Percentiles rank a stretch among this genome's conserved stretches.
Conservation (phyloP, 2,329 filamentous ascomycete genomes). For the Xylariaceae sp. region DNA sequence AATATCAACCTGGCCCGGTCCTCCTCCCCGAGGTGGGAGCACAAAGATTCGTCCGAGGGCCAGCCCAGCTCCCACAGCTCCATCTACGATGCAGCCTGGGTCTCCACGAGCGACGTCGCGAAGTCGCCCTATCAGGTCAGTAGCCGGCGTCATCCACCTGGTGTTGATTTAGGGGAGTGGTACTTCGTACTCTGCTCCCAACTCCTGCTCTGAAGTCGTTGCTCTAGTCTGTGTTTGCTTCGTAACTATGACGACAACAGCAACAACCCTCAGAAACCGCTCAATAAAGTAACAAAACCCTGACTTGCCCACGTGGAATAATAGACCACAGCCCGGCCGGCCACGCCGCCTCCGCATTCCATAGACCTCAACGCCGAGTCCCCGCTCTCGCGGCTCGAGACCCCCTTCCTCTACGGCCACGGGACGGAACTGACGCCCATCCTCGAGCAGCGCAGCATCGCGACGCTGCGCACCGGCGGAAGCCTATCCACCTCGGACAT, state of each 20-base stretch:
- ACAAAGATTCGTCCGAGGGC: constrained; percentile 43
- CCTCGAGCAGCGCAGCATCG: constrained; percentile 43
- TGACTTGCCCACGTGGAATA: background rate
- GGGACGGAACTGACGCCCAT: constrained; percentile 45
- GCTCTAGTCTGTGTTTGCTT: too few species aligned
- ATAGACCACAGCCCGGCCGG: constrained; percentile 8
- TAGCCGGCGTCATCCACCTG: background rate
- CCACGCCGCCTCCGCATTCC: constrained; percentile 15
- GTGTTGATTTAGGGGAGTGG: background rate
- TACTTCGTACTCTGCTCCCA: too few species aligned
- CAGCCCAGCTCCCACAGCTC: constrained; percentile 41
- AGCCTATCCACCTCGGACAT: constrained; percentile 34
- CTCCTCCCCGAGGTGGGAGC: constrained; percentile 32
- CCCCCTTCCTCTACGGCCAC: constrained; percentile 43
- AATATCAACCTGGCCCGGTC: constrained; percentile 20
- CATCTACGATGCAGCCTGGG: constrained; percentile 41
- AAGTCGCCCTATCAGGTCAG: constrained; percentile 30
- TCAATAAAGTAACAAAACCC: too few species aligned
- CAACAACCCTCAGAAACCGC: too few species aligned
- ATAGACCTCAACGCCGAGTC: constrained; percentile 35
- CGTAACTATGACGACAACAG: too few species aligned
- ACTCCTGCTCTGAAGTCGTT: background rate
- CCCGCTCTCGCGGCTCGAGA: constrained; percentile 34
- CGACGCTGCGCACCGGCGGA: constrained; percentile 38
- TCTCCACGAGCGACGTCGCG: constrained; percentile 35